Conservation (phyloP, 2,329 filamentous ascomycete species). For the Fusarium miscanthi region DNA sequence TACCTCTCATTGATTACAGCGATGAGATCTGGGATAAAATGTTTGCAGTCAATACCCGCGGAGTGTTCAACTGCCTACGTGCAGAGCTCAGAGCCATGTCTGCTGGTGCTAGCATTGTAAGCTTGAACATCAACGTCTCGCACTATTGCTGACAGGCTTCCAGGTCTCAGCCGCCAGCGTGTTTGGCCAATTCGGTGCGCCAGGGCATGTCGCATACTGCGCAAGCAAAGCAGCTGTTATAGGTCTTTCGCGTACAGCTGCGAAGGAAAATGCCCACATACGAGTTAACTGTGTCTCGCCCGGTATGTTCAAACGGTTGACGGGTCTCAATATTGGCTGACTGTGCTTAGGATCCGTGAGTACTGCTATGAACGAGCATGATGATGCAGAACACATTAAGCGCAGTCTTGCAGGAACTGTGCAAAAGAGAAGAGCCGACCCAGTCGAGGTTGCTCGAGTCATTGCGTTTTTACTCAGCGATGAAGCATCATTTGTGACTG, state of each 20-base stretch:
- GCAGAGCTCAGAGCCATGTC: slow-evolving; percentile 55
- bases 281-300: slow-evolving; percentile 32
- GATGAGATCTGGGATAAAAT: slow-evolving; percentile 57
- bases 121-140: slow-evolving; percentile 44
- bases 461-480: slow-evolving; percentile 43
- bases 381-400: slow-evolving; percentile 24
- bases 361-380: slow-evolving; percentile 29
- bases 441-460: slow-evolving; percentile 23
- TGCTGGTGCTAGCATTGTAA: slow-evolving; percentile 43
- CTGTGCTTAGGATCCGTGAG: slow-evolving; percentile 16
- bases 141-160: slow-evolving; percentile 27
- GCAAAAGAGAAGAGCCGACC: slow-evolving; percentile 25
- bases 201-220: slow-evolving; percentile 45
- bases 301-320: background rate
- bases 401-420: slow-evolving; percentile 16
- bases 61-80: slow-evolving; percentile 62
- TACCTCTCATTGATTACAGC: slow-evolving; percentile 48
- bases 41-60: slow-evolving; percentile 58
- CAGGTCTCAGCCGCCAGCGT: slow-evolving; percentile 48
- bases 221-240: slow-evolving; percentile 49
- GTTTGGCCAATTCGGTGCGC: slow-evolving; percentile 46
- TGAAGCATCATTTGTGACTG: slow-evolving; percentile 41
- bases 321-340: fast-evolving
- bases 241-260: slow-evolving; percentile 46
- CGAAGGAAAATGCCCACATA: slow-evolving; percentile 40